Evolutionary conservation across 176 grass and related monocot genomes (phyloP), one percentile per base, ranked within the genome.

Genomic region (Juncus effusus): DNA sequence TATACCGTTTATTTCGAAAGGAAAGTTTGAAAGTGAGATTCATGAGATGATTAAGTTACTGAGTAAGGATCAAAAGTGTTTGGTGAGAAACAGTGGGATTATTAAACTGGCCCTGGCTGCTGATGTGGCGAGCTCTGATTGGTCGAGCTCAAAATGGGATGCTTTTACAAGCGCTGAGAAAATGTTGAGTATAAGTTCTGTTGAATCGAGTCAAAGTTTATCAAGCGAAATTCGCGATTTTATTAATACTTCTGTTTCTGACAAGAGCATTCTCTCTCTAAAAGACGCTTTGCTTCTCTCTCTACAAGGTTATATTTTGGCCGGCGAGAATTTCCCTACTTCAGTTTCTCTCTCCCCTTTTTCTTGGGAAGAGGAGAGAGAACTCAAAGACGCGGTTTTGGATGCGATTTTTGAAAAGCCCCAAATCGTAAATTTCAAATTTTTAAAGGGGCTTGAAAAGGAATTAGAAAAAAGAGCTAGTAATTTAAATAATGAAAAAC

Each of bases 151-250:
- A 14, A 85, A 47, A 38, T 97, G 88, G 88, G 94, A 97, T 42
- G 88, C 88, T 14, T 92, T 93, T 80, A 80, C 82, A 36, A 93
- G 85, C 80, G 94, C 94, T 58, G 88, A 97, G 75, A 92, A 80
- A 69, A 86, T 89, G 84, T 81, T 97, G 76, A 80, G 80, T 70
- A 83, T 97, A 38, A 93, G 82, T 81, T 93, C 94, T 36, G 59
- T 81, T 69, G 94, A 97, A 66, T 78, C 85, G 14, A 89, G 71
- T 60, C 94, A 97, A 78, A 97, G 83, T 77, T 80, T 93, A 77
- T 90, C 88, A 36, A 86, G 94, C 62, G 87, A 97, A 65, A 87
- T 97, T 70, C 94, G 80, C 78, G 94, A 97, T 83, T 93, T 97
- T 56, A 89, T 97, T 63, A 97, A 89, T 64, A 97, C 82, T 42